A percentile compares a stretch with the other conserved stretches of the same genome.
Conservation (phyloP, 805 yeast species). For the Starmerella lactis-condensi region DNA sequence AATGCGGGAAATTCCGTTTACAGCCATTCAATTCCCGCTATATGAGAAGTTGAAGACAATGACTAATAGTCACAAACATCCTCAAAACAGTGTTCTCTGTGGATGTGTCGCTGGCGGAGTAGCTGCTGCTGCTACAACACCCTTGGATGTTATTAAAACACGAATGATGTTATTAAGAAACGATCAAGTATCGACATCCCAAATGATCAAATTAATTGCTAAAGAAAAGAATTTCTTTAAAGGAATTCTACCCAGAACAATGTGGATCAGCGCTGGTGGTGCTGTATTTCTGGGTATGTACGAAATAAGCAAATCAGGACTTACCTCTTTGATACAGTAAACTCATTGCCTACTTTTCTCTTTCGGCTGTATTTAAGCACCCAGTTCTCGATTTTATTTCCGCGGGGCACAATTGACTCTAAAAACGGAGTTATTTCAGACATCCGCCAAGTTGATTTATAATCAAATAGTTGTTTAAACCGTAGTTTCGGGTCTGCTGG, state of each 20-base stretch:
- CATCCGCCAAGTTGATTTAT: constrained; percentile 43
- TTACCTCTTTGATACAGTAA: constrained; percentile 22
- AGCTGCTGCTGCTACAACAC: constrained; percentile 89
- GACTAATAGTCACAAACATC: constrained; percentile 33
- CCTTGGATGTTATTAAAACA: constrained; percentile 85
- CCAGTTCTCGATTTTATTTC: constrained; percentile 30
- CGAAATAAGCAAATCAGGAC: constrained; percentile 29
- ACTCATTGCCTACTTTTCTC: constrained; percentile 28
- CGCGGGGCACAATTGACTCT: constrained; percentile 36
- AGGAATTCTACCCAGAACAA: constrained; percentile 88
- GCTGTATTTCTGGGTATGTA: constrained; percentile 91
- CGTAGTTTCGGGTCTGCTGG: constrained; percentile 33
- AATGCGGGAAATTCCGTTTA: constrained; percentile 90
- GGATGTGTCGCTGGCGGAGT: constrained; percentile 91
- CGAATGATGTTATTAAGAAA: constrained; percentile 61
- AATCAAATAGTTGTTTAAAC: constrained; percentile 33
- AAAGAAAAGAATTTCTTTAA: constrained; percentile 54
- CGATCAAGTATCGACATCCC: constrained; percentile 28
- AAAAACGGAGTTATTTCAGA: constrained; percentile 46
- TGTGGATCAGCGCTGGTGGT: constrained; percentile 98
- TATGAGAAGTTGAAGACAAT: constrained; percentile 62
- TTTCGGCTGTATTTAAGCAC: constrained; percentile 37
- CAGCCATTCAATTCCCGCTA: constrained; percentile 85
- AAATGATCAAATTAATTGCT: constrained; percentile 35
- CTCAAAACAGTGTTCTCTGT: constrained; percentile 65